Base-by-base conservation (phyloP, 208 protist genomes). In the Wallacemonas rigidus region DNA sequence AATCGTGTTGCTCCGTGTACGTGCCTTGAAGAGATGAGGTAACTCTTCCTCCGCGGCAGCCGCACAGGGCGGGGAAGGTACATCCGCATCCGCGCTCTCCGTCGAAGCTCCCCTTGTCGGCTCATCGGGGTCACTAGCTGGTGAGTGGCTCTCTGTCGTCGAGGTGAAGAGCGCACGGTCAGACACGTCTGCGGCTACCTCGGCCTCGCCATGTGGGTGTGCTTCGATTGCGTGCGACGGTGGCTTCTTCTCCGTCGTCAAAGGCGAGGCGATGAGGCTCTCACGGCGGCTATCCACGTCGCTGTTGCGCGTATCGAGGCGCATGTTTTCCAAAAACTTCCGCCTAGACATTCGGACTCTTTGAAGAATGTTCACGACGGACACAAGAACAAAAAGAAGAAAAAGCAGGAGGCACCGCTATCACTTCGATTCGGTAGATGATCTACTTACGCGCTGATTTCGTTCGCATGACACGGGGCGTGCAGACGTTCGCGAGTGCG, bases 271-370 rank as follows among this genome's bases (percentile, higher is more conserved):
- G 1, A 44, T 47, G 35, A 43, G 51, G 75, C 55, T 67, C 57
- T 53, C 17, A 11, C 68, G 75, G 1, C 45, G 70, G 9, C 69
- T 70, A 54, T 60, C 58, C 17, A 4, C 26, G 26, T 51, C 71
- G 12, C 63, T 50, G 17, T 57, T 63, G 69, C 69, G 67, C 50
- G 55, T 76, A 48, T 80, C 74, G 50, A 71, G 67, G 2, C 75
- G 75, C 76, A 81, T 79, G 55, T 64, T 64, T 39, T 78, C 68
- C 41, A 71, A 35, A 71, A 76, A 76, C 43, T 71, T 45, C 35
- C 72, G 15, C 11, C 72, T 54, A 8, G 72, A 76, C 72, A 76
- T 76, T 36, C 36, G 6, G 8, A 51, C 8, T 26, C 26, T 26
- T 26, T 26, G 26, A 26, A 26, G 26, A 26, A 26, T 26, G 26